Percentiles rank a stretch among this genome's conserved stretches.
phyloP scores from a whole-genome alignment of 2,329 filamentous ascomycete species.

The Sporothrix euskadiensis region DNA sequence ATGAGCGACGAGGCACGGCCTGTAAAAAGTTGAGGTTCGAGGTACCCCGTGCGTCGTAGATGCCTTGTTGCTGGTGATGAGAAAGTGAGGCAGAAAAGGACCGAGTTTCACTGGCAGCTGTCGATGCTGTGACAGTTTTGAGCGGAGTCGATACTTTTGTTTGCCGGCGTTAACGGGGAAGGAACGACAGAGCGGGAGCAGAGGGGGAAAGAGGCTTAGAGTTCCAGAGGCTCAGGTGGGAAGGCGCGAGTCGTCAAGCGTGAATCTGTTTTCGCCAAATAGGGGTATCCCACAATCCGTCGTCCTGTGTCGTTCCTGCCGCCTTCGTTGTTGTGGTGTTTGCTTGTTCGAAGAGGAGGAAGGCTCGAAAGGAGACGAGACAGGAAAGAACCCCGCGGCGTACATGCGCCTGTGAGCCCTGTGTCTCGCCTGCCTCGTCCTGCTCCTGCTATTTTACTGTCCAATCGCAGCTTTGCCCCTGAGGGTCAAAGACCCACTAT shows the following conservation, averaged over 20 bases:
- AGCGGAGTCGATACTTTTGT: background rate
- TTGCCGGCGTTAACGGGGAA: constrained; percentile 1
- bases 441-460: background rate
- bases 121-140: too few species aligned
- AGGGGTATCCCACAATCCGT: background rate
- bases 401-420: background rate
- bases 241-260: background rate
- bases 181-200: background rate
- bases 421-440: background rate
- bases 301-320: constrained; percentile 1
- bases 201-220: background rate
- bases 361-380: background rate
- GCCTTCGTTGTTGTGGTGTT: background rate
- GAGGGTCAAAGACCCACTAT: background rate
- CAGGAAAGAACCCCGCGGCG: constrained; percentile 13
- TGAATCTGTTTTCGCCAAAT: background rate
- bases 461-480: background rate
- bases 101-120: background rate
- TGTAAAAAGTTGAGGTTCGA: background rate
- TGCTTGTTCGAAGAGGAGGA: background rate
- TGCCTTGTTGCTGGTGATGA: background rate
- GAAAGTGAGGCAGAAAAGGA: background rate
- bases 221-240: background rate
- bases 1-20: background rate
- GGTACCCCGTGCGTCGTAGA: background rate